Base-by-base conservation (phyloP, 306 rosid genomes). In the Prunus salicina region DNA sequence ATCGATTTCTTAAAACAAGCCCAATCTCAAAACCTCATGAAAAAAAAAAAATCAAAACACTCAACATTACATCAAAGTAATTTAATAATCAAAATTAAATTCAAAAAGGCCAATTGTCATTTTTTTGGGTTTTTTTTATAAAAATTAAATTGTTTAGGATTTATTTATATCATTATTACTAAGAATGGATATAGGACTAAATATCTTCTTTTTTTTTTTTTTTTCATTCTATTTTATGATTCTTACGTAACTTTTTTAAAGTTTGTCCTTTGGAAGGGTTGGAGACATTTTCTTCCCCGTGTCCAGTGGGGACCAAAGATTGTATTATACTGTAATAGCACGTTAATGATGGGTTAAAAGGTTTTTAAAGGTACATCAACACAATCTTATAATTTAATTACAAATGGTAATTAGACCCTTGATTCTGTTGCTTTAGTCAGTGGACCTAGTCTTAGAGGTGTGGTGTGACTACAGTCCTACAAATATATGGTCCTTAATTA, bases 191-290 rank as follows among this genome's bases (percentile, higher is more conserved):
- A 32, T 32, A 32, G 4, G 6, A 32, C 6, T 32, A 32, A 32
- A 32, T 4, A 32, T 32, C 38, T 32, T 0, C 2, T 15, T 43
- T 5, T 11, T 0, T 5, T 15, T 43, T 5, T 11, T 28, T 28
- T 72, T 2, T 19, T 27, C 14, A 16, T 32, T 5, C 6, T 71
- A 6, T 15, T 61, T n/a, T 30, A 62, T 28, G 64, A 15, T 56
- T 56, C 69, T 67, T 38, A 46, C 46, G 27, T 70, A 45, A 20
- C 14, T 76, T 27, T 70, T 58, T 49, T 22, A 25, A 15, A 19
- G 46, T 67, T 45, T 72, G 68, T 62, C 53, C 45, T 51, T 58
- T 53, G 43, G 58, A 77, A 78, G 76, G 76, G 41, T 53, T 50
- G 30, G 50, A 22, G 43, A 70, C 81, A 61, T 78, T 62, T 69